These are phyloP conservation scores for Phytophthora idaei DNA, from an alignment of 352 stramenopile species.

Conservation along the genomic window DNA sequence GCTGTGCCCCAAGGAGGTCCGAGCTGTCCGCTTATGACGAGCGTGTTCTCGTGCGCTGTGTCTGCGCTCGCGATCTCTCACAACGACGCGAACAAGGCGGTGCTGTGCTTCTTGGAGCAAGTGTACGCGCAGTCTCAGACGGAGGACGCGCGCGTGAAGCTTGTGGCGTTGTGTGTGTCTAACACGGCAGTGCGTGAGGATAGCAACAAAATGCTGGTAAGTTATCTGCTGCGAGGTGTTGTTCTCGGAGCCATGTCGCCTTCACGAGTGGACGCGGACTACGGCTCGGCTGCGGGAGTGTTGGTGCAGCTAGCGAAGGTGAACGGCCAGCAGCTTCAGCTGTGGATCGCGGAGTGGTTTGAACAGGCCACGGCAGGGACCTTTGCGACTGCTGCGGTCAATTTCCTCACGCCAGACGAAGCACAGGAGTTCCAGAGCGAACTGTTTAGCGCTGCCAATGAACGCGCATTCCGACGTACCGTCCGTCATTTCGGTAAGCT, in stretches of 20 bases:
- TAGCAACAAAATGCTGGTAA: constrained; percentile 60
- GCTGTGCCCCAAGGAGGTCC: constrained; percentile 20
- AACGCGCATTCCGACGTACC: constrained; percentile 74
- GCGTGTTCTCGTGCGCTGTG: constrained; percentile 85
- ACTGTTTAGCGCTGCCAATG: constrained; percentile 63
- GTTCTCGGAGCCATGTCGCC: constrained; percentile 65
- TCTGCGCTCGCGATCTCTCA: constrained; percentile 92
- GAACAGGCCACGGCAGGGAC: constrained; percentile 43
- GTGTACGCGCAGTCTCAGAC: constrained; percentile 33
- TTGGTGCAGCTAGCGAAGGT: constrained; percentile 76
- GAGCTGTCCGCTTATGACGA: constrained; percentile 61
- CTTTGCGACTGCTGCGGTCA: constrained; percentile 45
- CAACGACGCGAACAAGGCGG: constrained; percentile 94
- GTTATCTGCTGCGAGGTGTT: constrained; percentile 64
- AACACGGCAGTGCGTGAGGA: constrained; percentile 12
- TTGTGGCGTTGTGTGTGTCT: constrained; percentile 31
- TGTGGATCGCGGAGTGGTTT: constrained; percentile 75
- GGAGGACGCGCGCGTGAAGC: constrained; percentile 20
- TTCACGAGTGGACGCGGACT: constrained; percentile 79
- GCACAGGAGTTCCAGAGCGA: constrained; percentile 66
- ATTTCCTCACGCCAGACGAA: constrained; percentile 69
- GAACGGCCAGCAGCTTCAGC: constrained; percentile 57
- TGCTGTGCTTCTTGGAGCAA: constrained; percentile 92
- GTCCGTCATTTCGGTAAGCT: constrained; percentile 84
- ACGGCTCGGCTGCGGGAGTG: constrained; percentile 75